Evolutionary conservation across 805 yeast genomes (phyloP), one percentile per base, ranked within the genome.

Genomic region (Candida broadrunensis): DNA sequence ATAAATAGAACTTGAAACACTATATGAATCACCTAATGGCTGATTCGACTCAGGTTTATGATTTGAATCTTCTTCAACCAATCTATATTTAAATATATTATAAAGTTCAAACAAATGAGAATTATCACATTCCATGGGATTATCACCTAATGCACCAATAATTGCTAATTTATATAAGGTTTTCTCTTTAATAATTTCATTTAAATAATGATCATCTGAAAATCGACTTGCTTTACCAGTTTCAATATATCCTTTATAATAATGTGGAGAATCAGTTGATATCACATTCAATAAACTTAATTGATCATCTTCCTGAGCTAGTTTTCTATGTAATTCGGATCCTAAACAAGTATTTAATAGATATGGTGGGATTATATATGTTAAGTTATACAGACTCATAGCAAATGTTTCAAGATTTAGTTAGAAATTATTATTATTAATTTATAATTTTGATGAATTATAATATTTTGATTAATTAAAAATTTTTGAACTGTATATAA

Each of bases 291-390:
- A 38, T 24, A 40, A 36, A 5, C 57, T 60, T 45, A 67, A 50
- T 23, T 53, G 54, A 13, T 53, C 55, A 41, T 61, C 56, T 30
- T 49, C 37, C 26, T 39, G 36, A 18, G 46, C 38, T 25, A 68
- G 46, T 24, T 56, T 52, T 37, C 50, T 48, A 38, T 63, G 60
- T 12, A 67, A 50, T 36, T 52, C 50, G 5, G 60, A 58, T 1
- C 75, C 75, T 15, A 56, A 46, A 33, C 65, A 56, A 4, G 73
- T 63, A 37, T 66, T 53, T 14, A 70, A 63, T 27, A 70, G 53
- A 46, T 70, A 70, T 8, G 75, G 75, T 7, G 75, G 75, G 12
- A 70, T 65, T 18, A 66, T 53, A 45, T 68, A 65, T 13, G 56
- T 52, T 21, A 39, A 29, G 9, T 35, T 29, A n/a, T 18, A n/a